These are phyloP conservation scores for Triticum timopheevii DNA, from an alignment of 176 grass and related monocot species.

Conservation along the genomic window DNA sequence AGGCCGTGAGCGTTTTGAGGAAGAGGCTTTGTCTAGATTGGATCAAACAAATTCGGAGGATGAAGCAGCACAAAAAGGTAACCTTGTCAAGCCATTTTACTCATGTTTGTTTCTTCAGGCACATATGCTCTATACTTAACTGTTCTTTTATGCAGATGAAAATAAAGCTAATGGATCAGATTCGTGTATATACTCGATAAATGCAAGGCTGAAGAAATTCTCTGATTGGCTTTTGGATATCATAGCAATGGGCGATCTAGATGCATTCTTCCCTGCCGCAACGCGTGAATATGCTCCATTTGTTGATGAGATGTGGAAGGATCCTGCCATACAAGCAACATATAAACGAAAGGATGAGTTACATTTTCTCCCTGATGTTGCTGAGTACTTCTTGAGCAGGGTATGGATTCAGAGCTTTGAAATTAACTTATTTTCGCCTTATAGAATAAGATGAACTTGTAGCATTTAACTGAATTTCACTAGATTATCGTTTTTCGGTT, in stretches of 20 bases:
- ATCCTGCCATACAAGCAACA: slow-evolving; percentile 86
- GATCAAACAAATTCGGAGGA: slow-evolving; percentile 22
- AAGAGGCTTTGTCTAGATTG: slow-evolving; percentile 68
- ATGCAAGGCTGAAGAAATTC: slow-evolving; percentile 86
- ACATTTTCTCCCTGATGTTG: slow-evolving; percentile 84
- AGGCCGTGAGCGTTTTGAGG: slow-evolving; percentile 87
- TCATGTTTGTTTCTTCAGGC: not conserved
- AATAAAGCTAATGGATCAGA: slow-evolving; percentile 43
- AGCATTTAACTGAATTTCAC: not conserved
- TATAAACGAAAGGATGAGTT: slow-evolving; percentile 88
- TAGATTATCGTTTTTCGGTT: not conserved
- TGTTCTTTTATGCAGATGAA: slow-evolving; percentile 52
- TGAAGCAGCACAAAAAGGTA: slow-evolving; percentile 50
- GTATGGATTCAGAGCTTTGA: slow-evolving; percentile 36
- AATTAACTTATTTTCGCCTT: not conserved
- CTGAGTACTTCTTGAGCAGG: slow-evolving; percentile 86
- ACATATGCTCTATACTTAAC: not conserved
- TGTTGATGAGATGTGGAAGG: slow-evolving; percentile 93
- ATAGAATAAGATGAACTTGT: not conserved
- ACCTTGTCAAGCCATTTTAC: slow-evolving; percentile 8
- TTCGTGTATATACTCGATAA: slow-evolving; percentile 87
- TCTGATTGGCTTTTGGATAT: slow-evolving; percentile 99
- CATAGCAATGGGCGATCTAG: slow-evolving; percentile 92
- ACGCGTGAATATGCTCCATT: slow-evolving; percentile 94
- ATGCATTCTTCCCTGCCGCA: slow-evolving; percentile 96